A percentile compares a stretch with the other conserved stretches of the same genome.
phyloP scores from a whole-genome alignment of 1,284 basidiomycete species.

The Phellinidium pouzarii region DNA sequence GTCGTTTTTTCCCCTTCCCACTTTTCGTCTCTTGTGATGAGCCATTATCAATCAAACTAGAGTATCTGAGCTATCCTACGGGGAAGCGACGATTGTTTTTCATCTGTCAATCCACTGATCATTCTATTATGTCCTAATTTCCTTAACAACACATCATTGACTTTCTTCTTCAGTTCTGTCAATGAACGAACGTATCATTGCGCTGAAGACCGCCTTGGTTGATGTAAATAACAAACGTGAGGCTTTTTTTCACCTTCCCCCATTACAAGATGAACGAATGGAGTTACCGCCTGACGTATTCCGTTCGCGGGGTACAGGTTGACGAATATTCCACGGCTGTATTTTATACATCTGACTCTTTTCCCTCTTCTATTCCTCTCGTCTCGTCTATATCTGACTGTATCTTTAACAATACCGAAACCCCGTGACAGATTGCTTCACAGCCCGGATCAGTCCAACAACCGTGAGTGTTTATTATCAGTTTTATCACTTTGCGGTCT shows the following conservation, averaged over 20 bases:
- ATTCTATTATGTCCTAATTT: conserved; percentile 20
- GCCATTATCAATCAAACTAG: conserved; percentile 72
- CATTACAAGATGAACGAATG: conserved; percentile 48
- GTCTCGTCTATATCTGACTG: conserved; percentile 1
- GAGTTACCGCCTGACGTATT: conserved; percentile 73
- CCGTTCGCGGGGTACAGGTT: conserved; percentile 33
- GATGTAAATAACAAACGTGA: neutral
- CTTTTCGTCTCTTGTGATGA: conserved; percentile 41
- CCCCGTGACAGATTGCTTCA: neutral
- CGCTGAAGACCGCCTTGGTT: neutral
- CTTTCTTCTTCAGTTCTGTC: neutral
- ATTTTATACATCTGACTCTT: conserved; percentile 49
- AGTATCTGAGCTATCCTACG: conserved; percentile 66
- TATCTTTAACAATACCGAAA: neutral
- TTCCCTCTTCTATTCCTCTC: conserved; percentile 9
- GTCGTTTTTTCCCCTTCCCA: conserved; percentile 21
- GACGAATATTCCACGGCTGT: conserved; percentile 76
- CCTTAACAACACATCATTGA: neutral
- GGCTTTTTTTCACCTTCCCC: conserved; percentile 10
- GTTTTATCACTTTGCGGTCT: too few relatives aligned
- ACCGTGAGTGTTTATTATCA: neutral
- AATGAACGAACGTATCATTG: neutral
- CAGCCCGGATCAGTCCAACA: too few relatives aligned
- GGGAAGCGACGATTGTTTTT: conserved; percentile 56
- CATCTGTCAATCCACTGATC: conserved; percentile 63